phyloP scores from a whole-genome alignment of 1,284 basidiomycete genomes.

The Macrocystidia cucumis region DNA sequence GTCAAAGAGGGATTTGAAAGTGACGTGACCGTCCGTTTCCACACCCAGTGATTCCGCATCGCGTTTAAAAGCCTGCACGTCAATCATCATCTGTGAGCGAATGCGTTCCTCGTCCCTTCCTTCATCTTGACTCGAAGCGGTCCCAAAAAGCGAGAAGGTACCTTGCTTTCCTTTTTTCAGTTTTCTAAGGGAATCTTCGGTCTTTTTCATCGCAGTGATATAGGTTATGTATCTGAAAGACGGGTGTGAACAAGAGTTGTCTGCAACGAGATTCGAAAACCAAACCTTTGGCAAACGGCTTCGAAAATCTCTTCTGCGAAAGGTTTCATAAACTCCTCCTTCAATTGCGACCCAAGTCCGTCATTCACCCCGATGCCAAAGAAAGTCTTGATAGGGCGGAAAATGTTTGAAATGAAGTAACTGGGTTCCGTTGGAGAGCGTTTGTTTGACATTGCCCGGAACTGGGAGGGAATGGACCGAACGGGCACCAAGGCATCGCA shows the following conservation, averaged over 20 bases:
- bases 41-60: slow-evolving; percentile 72
- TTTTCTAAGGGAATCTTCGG: slow-evolving; percentile 79
- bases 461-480: slow-evolving; percentile 82
- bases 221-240: slow-evolving; percentile 53
- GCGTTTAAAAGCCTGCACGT: slow-evolving; percentile 75
- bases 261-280: slow-evolving; percentile 3
- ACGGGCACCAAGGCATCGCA: slow-evolving; percentile 84
- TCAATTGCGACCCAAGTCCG: slow-evolving; percentile 50
- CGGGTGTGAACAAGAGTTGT: slow-evolving; percentile 1
- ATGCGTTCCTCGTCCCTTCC: slow-evolving; percentile 76
- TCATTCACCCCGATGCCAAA: slow-evolving; percentile 55
- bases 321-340: slow-evolving; percentile 39
- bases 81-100: slow-evolving; percentile 78
- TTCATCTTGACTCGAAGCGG: slow-evolving; percentile 48
- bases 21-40: slow-evolving; percentile 42
- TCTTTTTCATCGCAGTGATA: slow-evolving; percentile 80
- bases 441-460: slow-evolving; percentile 75
- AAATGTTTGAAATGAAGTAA: slow-evolving; percentile 76
- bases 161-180: slow-evolving; percentile 82
- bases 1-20: slow-evolving; percentile 50
- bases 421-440: slow-evolving; percentile 69
- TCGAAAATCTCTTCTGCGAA: slow-evolving; percentile 70
- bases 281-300: slow-evolving; percentile 61
- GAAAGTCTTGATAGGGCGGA: slow-evolving; percentile 78
- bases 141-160: slow-evolving; percentile 73